Percentiles rank a stretch among this genome's conserved stretches.
Conservation (phyloP, 345 rosid genomes). For the Raphanus raphanistrum region DNA sequence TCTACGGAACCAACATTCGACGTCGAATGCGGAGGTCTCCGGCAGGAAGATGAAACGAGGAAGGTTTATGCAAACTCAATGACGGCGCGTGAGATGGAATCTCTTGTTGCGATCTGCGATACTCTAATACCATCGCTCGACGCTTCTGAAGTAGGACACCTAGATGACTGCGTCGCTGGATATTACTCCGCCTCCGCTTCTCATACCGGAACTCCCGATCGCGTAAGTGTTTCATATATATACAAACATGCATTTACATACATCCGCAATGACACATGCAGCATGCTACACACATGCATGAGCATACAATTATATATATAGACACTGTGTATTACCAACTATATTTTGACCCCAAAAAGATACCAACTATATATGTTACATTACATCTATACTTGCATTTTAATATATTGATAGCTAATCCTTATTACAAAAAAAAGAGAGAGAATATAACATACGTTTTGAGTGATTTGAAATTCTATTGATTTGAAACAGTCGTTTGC, state of each 20-base stretch:
- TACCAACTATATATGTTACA: not conserved
- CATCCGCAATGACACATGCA: not conserved
- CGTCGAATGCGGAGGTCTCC: conserved; percentile 9
- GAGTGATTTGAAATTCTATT: not conserved
- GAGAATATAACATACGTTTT: not conserved
- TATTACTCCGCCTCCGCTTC: conserved; percentile 67
- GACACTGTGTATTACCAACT: not conserved
- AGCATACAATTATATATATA: not conserved
- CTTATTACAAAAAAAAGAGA: not conserved
- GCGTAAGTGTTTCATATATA: conserved; percentile 40
- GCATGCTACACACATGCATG: conserved; percentile 12
- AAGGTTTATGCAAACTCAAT: conserved; percentile 47
- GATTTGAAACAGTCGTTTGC: not conserved
- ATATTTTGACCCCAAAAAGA: not conserved
- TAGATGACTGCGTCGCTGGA: conserved; percentile 29
- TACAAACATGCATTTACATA: conserved; percentile 13
- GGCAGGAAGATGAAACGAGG: conserved; percentile 24
- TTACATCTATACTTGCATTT: not conserved
- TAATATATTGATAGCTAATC: not conserved
- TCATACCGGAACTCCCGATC: conserved; percentile 65
- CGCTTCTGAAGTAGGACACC: conserved; percentile 14
- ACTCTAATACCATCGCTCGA: conserved; percentile 60
- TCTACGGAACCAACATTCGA: not conserved
- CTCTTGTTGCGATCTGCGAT: conserved; percentile 69
- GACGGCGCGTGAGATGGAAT: conserved; percentile 59